Base-by-base conservation (phyloP, 257 asterid genomes). In the Nyctanthes arbortristis region DNA sequence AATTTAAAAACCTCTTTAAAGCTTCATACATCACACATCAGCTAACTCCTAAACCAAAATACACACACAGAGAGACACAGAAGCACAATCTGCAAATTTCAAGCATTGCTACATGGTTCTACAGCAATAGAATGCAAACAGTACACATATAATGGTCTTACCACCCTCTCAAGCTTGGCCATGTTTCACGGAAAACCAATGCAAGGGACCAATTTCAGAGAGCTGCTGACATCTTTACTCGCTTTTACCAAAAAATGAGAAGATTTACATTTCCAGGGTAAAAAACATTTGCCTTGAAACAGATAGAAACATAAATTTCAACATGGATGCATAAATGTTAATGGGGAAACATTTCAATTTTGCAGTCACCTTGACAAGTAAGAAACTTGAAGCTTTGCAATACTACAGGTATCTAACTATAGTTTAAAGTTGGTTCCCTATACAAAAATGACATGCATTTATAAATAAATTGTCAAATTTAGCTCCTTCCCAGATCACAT, bases 391-490 rank as follows among this genome's bases (percentile, higher is more conserved):
- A 37, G 12, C 7, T 33, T 22, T 1, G 16, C 24, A 27, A 33
- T 20, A 13, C 66, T 40, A 45, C 33, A 33, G 4, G 59, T 18
- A 39, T 18, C 9, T 16, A 20, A 33, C 66, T 34, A 35, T 12
- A 4, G 56, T 33, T 43, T 12, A 4, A 18, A 33, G 39, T 47
- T 60, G 47, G 52, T 8, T 54, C 37, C 64, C 7, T 13, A 7
- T 40, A n/a, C 18, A 29, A 47, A 30, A 12, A 31, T 4, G 37
- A 37, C 58, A 69, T 24, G 39, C 49, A 58, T 60, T 12, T 35
- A 27, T 20, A 66, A 33, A 55, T 30, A 68, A 35, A 60, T 5
- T 20, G 7, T 14, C 27, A 33, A 68, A 52, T 63, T 78, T 69
- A n/a, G n/a, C 62, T 25, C 37, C 54, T 56, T 36, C 63, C 62